Conservation (phyloP, 495 filamentous ascomycete genomes). For the Annulohypoxylon stygium region DNA sequence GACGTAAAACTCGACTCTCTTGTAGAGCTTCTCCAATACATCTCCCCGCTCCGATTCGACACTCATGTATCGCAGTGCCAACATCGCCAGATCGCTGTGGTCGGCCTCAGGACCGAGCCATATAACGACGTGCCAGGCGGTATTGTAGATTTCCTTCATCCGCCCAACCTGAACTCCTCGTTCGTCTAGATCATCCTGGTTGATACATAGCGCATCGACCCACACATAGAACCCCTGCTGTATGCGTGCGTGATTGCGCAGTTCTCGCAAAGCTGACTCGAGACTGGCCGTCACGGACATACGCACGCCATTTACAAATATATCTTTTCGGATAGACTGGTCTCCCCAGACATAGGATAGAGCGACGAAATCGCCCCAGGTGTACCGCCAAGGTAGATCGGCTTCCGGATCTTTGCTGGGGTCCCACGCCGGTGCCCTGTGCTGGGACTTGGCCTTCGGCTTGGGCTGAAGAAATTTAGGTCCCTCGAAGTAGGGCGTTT, state of each 20-base stretch:
- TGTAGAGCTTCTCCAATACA: slow-evolving; percentile 26
- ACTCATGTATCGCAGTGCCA: slow-evolving; percentile 37
- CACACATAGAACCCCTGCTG: slow-evolving; percentile 26
- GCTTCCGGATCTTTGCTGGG: slow-evolving; percentile 27
- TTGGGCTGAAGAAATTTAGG: slow-evolving; percentile 15
- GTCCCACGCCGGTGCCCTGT: slow-evolving; percentile 23
- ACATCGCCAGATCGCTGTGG: slow-evolving; percentile 22
- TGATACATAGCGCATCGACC: slow-evolving; percentile 53
- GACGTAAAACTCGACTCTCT: slow-evolving; percentile 24
- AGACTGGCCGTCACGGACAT: slow-evolving; percentile 28
- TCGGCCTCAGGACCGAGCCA: slow-evolving; percentile 52
- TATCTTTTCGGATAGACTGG: slow-evolving; percentile 19
- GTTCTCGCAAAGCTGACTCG: slow-evolving; percentile 21
- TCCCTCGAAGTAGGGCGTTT: slow-evolving; percentile 5
- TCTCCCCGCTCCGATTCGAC: slow-evolving; percentile 23
- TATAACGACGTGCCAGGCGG: slow-evolving; percentile 47
- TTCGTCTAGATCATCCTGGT: slow-evolving; percentile 54
- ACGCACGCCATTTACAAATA: slow-evolving; percentile 22
- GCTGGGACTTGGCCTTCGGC: slow-evolving; percentile 6
- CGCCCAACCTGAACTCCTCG: slow-evolving; percentile 49
- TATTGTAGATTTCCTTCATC: slow-evolving; percentile 55
- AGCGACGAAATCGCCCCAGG: slow-evolving; percentile 35
- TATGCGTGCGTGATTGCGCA: slow-evolving; percentile 26
- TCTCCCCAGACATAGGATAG: slow-evolving; percentile 33
- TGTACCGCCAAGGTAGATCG: slow-evolving; percentile 31